Evolutionary conservation across 768 basidiomycete species (phyloP).

Genomic region (Suillus decipiens): DNA sequence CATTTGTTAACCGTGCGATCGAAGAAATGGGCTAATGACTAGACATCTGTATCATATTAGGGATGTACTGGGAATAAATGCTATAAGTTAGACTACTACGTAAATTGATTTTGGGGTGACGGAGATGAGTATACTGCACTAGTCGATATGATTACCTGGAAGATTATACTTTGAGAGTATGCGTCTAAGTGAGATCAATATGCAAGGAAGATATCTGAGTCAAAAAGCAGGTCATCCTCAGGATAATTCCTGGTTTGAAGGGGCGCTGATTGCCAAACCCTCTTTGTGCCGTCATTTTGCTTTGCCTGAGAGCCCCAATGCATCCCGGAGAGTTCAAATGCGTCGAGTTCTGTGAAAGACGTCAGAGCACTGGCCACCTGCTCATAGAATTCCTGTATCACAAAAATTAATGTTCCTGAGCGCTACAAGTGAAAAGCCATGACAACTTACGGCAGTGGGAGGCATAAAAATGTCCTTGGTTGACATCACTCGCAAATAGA

Average conservation of each 20-base stretch:
- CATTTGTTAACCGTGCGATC: constrained; percentile 51
- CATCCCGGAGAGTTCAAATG: constrained; percentile 76
- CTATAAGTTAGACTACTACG: constrained; percentile 19
- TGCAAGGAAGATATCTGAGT: constrained; percentile 30
- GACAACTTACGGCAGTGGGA: constrained; percentile 50
- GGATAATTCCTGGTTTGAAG: constrained; percentile 34
- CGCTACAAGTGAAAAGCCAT: constrained; percentile 6
- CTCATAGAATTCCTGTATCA: constrained; percentile 57
- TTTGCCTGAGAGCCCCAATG: constrained; percentile 65
- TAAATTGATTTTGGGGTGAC: constrained; percentile 1
- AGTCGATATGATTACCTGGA: constrained; percentile 16
- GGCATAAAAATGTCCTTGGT: constrained; percentile 51
- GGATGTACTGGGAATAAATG: constrained; percentile 19
- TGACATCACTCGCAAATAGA: constrained; percentile 66
- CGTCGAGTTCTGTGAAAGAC: constrained; percentile 59
- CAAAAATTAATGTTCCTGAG: constrained; percentile 24
- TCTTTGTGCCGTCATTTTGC: constrained; percentile 43
- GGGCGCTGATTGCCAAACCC: constrained; percentile 56
- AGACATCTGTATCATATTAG: constrained; percentile 17
- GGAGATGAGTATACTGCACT: constrained; percentile 1
- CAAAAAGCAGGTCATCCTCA: constrained; percentile 33
- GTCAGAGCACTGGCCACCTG: constrained; percentile 58
- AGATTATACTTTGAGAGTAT: background rate
- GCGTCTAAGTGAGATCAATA: constrained; percentile 22
- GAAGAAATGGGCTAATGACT: constrained; percentile 35